Percentiles rank a stretch among this genome's conserved stretches.
Evolutionary conservation across 371 early-diverging fungal genomes (phyloP).

Genomic region (Saksenaea oblongispora): DNA sequence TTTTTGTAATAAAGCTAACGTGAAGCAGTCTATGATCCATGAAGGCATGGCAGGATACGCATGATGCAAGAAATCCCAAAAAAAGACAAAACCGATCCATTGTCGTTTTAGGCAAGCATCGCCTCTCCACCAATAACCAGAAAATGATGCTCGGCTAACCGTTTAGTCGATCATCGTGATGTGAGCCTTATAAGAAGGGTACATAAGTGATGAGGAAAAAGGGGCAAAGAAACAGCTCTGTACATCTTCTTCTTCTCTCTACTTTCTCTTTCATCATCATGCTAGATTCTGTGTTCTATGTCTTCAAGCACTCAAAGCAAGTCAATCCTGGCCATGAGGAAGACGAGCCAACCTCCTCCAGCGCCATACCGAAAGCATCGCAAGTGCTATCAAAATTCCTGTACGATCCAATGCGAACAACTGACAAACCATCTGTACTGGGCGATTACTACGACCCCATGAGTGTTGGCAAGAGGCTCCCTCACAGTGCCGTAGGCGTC

Average conservation of each 20-base stretch:
- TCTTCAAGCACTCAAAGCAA: background rate
- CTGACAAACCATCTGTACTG: slow-evolving; percentile 33
- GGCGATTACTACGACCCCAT: slow-evolving; percentile 45
- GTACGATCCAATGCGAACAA: slow-evolving; percentile 45
- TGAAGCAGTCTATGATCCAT: background rate
- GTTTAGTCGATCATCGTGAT: slow-evolving; percentile 1
- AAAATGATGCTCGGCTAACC: background rate
- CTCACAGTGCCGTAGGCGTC: slow-evolving; percentile 11
- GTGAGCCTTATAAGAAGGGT: background rate
- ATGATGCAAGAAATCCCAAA: background rate
- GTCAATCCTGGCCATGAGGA: background rate
- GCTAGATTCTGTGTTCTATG: background rate
- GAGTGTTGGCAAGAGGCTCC: slow-evolving; percentile 20
- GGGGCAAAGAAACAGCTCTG: background rate
- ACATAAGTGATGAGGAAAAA: background rate
- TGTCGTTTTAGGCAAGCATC: background rate
- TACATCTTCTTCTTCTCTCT: background rate
- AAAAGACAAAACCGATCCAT: background rate
- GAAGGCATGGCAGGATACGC: background rate
- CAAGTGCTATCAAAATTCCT: slow-evolving; percentile 17
- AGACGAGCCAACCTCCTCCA: background rate
- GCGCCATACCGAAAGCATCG: background rate
- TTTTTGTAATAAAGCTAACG: background rate
- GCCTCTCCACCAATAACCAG: background rate
- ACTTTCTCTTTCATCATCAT: background rate